phyloP scores from a whole-genome alignment of 2,329 filamentous ascomycete species.

The Colletotrichum neosansevieriae region DNA sequence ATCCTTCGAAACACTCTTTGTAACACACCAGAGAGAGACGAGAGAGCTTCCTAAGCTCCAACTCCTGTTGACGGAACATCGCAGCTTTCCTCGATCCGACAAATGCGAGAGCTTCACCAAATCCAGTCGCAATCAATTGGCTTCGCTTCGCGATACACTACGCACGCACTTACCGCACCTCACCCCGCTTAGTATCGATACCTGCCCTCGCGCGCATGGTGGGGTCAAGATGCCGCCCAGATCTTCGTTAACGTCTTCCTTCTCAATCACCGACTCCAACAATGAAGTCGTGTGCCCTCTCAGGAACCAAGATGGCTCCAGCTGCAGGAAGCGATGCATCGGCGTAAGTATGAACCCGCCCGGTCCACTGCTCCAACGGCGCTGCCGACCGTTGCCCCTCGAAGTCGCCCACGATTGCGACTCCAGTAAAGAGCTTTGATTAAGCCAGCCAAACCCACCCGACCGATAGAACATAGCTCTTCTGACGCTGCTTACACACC shows the following conservation, averaged over 20 bases:
- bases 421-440: slow-evolving; percentile 30
- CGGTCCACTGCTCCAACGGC: slow-evolving; percentile 15
- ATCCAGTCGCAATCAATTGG: slow-evolving; percentile 50
- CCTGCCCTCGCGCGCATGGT: slow-evolving; percentile 60
- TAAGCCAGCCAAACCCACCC: slow-evolving; percentile 23
- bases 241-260: slow-evolving; percentile 87
- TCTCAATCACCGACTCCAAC: slow-evolving; percentile 90
- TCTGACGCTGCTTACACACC: slow-evolving; percentile 41
- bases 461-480: slow-evolving; percentile 37
- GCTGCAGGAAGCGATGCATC: slow-evolving; percentile 96
- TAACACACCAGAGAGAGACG: slow-evolving; percentile 45
- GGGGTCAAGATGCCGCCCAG: slow-evolving; percentile 87
- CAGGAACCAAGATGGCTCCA: slow-evolving; percentile 94
- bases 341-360: slow-evolving; percentile 78
- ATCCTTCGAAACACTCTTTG: slow-evolving; percentile 43
- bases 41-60: slow-evolving; percentile 40
- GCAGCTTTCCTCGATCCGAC: slow-evolving; percentile 24
- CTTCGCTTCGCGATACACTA: slow-evolving; percentile 40
- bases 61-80: slow-evolving; percentile 29
- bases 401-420: slow-evolving; percentile 16
- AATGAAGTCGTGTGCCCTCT: slow-evolving; percentile 98
- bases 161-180: slow-evolving; percentile 44
- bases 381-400: slow-evolving; percentile 20
- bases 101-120: slow-evolving; percentile 39
- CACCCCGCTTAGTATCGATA: slow-evolving; percentile 52